Evolutionary conservation across 495 filamentous ascomycete species (phyloP).

Genomic region (Astrocystis sublimbata): DNA sequence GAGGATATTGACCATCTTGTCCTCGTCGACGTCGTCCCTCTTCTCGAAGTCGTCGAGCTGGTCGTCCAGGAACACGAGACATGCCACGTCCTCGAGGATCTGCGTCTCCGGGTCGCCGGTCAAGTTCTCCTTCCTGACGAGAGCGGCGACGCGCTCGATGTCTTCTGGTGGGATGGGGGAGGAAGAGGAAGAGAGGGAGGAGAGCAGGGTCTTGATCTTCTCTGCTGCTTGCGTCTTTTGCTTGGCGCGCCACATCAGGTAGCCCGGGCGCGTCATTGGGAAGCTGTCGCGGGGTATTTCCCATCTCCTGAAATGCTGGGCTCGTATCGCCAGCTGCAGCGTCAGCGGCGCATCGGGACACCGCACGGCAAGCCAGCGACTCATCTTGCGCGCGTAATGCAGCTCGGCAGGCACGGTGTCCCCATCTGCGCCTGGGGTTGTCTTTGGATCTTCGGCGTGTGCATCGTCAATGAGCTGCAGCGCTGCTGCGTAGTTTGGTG

Average conservation of each 20-base stretch:
- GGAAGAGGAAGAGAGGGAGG: constrained; percentile 48
- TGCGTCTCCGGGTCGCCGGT: constrained; percentile 65
- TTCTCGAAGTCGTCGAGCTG: constrained; percentile 76
- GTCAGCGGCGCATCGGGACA: constrained; percentile 59
- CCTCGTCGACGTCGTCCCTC: constrained; percentile 59
- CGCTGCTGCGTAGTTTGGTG: constrained; percentile 41
- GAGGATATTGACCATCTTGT: constrained; percentile 70
- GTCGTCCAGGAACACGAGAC: constrained; percentile 82
- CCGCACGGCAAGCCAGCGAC: constrained; percentile 60
- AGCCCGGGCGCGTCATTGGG: constrained; percentile 68
- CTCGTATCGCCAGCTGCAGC: constrained; percentile 72
- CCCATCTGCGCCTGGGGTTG: constrained; percentile 33
- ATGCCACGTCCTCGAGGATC: constrained; percentile 79
- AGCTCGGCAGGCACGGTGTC: constrained; percentile 66
- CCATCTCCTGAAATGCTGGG: constrained; percentile 78
- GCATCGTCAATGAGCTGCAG: constrained; percentile 69
- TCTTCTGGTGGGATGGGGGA: constrained; percentile 40
- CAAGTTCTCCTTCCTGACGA: constrained; percentile 68
- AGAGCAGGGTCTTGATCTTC: constrained; percentile 56
- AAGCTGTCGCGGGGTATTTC: constrained; percentile 71
- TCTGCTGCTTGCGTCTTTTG: constrained; percentile 71
- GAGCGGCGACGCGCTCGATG: constrained; percentile 53
- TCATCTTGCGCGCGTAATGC: constrained; percentile 78
- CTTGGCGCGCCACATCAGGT: constrained; percentile 71
- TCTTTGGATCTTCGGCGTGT: constrained; percentile 66